Base-by-base conservation (phyloP, 2,329 filamentous ascomycete species). In the Orbilia ellipsospora region DNA sequence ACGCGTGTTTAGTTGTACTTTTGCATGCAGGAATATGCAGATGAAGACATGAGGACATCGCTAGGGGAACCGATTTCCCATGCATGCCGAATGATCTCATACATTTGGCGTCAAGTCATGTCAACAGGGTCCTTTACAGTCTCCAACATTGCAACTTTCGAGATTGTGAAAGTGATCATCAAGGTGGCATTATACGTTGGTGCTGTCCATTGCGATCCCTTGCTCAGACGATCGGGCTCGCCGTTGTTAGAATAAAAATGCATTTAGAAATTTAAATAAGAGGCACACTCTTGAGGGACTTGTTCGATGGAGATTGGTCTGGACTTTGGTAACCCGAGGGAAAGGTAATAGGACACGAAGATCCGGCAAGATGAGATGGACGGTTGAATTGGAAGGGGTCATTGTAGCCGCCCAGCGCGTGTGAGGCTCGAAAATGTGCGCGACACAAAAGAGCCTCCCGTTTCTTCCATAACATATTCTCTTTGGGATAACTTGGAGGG, bases 61-160 rank as follows among this genome's bases (percentile, higher is more conserved):
- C 16, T 26, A 40, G 57, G 18, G 42, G 51, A 50, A 45, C 50
- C 1, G 36, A 48, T 42, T 36, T 20, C 36, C 36, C 50, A 66
- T 15, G 52, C 28, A 74, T 68, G 70, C 51, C 57, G 18, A 63
- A 74, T 74, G 70, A 74, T 68, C 62, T 74, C 70, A 74, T 74
- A 56, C 48, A 51, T 36, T 36, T 36, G 31, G 31, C 26, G 57
- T 57, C 50, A 57, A 55, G 57, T 62, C 54, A 57, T 40, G 13
- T 42, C 16, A 31, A 45, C 66, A 70, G 66, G 66, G 62, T 56
- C 51, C 23, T 23, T 54, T n/a, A 26, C 67, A 54, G 45, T 62
- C 44, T 48, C 44, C 7, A 1, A 48, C 13, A 18, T 48, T 12
- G 44, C 7, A 48, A 15, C 13, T 10, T 18, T 4, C 44, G 13